Base-by-base conservation (phyloP, 2,329 filamentous ascomycete genomes). In the Aspergillus pseudoglaucus region DNA sequence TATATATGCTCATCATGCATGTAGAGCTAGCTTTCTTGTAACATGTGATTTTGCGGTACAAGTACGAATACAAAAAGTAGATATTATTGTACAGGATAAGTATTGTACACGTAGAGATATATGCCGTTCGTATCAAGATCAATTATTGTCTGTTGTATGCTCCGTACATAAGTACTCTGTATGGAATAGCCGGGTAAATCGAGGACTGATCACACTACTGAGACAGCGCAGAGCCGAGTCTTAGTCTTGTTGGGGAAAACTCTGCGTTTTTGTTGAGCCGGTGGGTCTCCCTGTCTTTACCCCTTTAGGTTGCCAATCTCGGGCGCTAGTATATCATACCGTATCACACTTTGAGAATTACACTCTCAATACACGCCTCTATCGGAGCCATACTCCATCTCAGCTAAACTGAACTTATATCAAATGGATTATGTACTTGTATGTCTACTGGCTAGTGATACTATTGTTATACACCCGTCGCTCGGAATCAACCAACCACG, bases 401-500 rank as follows among this genome's bases (percentile, higher is more conserved):
- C 25, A 30, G 25, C 25, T 30, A 10, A 30, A 30, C 25, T 30
- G 10, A 30, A 30, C 25, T 30, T 12, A 30, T 30, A 30, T 5
- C 25, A 30, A 12, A 30, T 30, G 9, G 25, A 12, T 39, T 42
- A 18, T 42, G 23, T 15, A n/a, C 15, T 9, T 42, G 15, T 39
- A 15, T 39, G 18, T 41, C 6, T 12, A 41, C 38, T 41, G 18
- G n/a, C 22, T 20, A 41, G 22, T 18, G 23, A 20, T 12, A 7
- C n/a, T 30, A 5, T 10, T 30, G 25, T 4, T 30, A 30, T 12
- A 52, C 10, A 50, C 50, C 30, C 66, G 57, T 35, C 66, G 57
- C 64, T 86, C 79, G 35, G 78, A 82, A 58, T 85, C 84, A 20
- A 88, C 64, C 22, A 88, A 74, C 70, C 87, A 73, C 20, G 84